Evolutionary conservation across 768 basidiomycete species (phyloP), one percentile per base, ranked within the genome.

Genomic region (Psilocybe cubensis): DNA sequence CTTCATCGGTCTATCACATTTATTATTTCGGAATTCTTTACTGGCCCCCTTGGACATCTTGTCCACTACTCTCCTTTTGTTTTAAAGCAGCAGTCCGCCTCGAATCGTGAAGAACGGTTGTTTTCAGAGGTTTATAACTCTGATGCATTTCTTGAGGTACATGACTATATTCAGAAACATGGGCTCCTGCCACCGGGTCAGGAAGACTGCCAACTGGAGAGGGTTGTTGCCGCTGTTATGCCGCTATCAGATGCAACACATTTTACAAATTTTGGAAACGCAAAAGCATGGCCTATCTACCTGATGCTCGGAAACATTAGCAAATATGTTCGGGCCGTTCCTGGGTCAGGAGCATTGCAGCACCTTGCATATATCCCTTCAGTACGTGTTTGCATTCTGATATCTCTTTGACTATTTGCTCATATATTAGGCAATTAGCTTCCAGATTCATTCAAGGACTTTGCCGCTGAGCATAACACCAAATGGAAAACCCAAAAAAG

Each of bases 361-460:
- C 77, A 78, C 52, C 11, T 78, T 2, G 77, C 74, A 7, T 81
- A 80, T 60, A 71, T 83, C 29, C 77, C 76, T 0, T 66, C 72
- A 9, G 49, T 51, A 40, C 7, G 31, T 47, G 7, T 3, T 23
- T 9, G 17, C 11, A 9, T 28, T 21, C 12, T 5, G 11, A 20
- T 44, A 3, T 7, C 23, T 5, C 7, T 6, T 47, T 18, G 17
- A 25, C 3, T 8, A 24, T 47, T n/a, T 25, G n/a, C 24, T 25
- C 28, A 31, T 20, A 5, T n/a, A 20, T 41, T 11, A 21, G n/a
- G n/a, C n/a, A n/a, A n/a, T 17, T 4, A 51, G 49, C 66, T 69
- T 0, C 66, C 69, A 29, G 29, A 52, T 3, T 51, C 50, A 9
- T 54, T 61, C 28, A 45, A 59, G 24, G 57, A 60, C 38, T 56